Evolutionary conservation across 805 yeast genomes (phyloP).

Genomic region (Yarrowia keelungensis): DNA sequence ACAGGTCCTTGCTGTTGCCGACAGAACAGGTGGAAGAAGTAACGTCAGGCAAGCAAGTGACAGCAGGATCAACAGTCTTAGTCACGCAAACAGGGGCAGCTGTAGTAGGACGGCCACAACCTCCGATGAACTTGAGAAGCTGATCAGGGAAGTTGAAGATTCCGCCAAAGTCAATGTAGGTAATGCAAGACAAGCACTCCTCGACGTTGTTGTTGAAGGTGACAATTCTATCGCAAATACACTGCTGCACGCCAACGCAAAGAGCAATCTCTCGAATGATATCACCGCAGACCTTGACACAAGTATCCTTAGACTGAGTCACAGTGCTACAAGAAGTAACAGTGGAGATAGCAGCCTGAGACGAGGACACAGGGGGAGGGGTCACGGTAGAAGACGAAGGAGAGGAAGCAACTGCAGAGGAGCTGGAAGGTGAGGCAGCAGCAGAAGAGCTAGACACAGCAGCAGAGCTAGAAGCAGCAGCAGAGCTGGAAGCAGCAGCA

Average conservation of each 20-base stretch:
- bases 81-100: neutral
- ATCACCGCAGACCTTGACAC: neutral
- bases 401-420: neutral
- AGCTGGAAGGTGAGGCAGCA: neutral
- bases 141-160: neutral
- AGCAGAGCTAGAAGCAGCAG: too few relatives aligned
- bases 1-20: neutral
- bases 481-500: neutral
- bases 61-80: conserved; percentile 4
- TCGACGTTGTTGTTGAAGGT: neutral
- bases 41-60: conserved; percentile 7
- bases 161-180: conserved; percentile 1
- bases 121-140: neutral
- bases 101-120: neutral
- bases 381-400: neutral
- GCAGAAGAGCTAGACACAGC: too few relatives aligned
- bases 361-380: neutral
- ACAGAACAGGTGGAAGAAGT: neutral
- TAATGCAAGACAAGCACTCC: conserved; percentile 1
- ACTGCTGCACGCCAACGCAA: conserved; percentile 1
- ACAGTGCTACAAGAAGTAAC: conserved; percentile 9
- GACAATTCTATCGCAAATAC: neutral
- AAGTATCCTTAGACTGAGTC: neutral
- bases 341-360: neutral
- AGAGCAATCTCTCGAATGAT: conserved; percentile 15